Evolutionary conservation across 2,329 filamentous ascomycete species (phyloP).

Genomic region (Zymoseptoria ardabiliae): DNA sequence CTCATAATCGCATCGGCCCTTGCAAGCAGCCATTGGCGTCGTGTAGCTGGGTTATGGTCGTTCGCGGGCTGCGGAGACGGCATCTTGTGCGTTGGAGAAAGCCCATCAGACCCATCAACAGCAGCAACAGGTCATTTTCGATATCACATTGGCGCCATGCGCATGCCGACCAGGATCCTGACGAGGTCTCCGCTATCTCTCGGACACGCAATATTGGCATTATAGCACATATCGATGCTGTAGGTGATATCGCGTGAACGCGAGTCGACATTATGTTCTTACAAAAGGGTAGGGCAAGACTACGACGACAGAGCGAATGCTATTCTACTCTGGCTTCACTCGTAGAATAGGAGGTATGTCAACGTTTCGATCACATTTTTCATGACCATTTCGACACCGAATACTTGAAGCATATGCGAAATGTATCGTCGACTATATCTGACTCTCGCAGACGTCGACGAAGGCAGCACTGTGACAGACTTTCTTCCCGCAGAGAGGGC

Average conservation of each 20-base stretch:
- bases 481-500: conserved; percentile 89
- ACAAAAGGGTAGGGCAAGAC: conserved; percentile 67
- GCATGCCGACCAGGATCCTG: not conserved
- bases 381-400: not conserved
- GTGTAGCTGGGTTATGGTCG: not conserved
- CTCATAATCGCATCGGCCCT: not conserved
- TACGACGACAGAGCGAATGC: conserved; percentile 97
- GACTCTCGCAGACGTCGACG: conserved; percentile 65
- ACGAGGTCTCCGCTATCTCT: not conserved
- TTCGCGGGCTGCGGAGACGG: not conserved
- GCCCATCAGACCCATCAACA: not conserved
- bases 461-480: conserved; percentile 94
- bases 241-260: conserved; percentile 30
- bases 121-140: conserved; percentile 1
- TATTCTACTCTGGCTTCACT: conserved; percentile 90
- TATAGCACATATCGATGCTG: conserved; percentile 95
- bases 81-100: conserved; percentile 4
- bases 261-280: conserved; percentile 4
- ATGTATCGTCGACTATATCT: not conserved
- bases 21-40: not conserved
- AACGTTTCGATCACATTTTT: not conserved
- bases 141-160: conserved; percentile 3
- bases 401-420: not conserved
- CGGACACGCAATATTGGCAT: conserved; percentile 91
- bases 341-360: conserved; percentile 64